These are phyloP conservation scores for Solanum chmielewskii DNA, from an alignment of 257 asterid species.

Conservation along the genomic window DNA sequence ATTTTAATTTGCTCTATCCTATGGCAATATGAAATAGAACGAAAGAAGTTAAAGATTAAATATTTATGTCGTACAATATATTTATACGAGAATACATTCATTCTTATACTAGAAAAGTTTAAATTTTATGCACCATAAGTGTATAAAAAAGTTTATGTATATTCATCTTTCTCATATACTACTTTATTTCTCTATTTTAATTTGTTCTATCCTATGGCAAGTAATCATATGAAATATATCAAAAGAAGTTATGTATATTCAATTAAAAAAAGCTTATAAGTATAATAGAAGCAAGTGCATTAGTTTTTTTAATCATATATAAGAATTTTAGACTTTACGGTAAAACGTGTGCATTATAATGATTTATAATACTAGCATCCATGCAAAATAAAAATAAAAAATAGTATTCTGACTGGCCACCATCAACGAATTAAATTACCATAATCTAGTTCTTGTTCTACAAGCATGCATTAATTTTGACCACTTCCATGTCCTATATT, in stretches of 20 bases:
- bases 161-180: too few relatives aligned
- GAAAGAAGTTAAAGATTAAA: too few relatives aligned
- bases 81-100: neutral
- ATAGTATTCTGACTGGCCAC: neutral
- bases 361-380: neutral
- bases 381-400: neutral
- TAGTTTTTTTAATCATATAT: neutral
- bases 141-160: too few relatives aligned
- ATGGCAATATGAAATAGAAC: too few relatives aligned
- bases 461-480: neutral
- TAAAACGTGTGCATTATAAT: neutral
- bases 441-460: neutral
- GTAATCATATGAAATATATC: neutral
- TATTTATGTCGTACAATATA: too few relatives aligned
- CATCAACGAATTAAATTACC: neutral
- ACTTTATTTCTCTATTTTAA: neutral
- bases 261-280: neutral
- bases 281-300: neutral
- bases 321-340: neutral
- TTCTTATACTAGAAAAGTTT: neutral
- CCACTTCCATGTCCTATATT: neutral
- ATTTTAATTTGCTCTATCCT: too few relatives aligned
- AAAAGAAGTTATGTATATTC: neutral
- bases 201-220: neutral
- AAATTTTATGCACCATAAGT: too few relatives aligned